Conservation (phyloP, 1,284 basidiomycete genomes). For the Boletus smithii region DNA sequence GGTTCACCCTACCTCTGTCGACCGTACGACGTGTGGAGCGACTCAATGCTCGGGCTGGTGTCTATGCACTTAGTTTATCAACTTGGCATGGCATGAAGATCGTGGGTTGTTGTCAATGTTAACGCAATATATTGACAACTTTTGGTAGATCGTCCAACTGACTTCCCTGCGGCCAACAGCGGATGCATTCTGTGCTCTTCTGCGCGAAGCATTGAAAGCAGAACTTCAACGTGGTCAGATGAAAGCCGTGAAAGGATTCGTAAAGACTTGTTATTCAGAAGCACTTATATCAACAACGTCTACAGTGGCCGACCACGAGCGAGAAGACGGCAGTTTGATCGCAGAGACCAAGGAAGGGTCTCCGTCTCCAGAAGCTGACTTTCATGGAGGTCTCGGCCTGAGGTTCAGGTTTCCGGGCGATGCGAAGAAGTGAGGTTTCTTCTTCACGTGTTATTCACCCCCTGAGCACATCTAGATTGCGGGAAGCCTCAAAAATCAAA, state of each 20-base stretch:
- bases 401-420: slow-evolving; percentile 92
- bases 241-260: slow-evolving; percentile 90
- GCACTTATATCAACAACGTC: slow-evolving; percentile 65
- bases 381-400: slow-evolving; percentile 84
- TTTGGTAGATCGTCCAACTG: slow-evolving; percentile 82
- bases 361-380: slow-evolving; percentile 50
- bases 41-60: slow-evolving; percentile 85
- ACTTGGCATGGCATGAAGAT: slow-evolving; percentile 97
- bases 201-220: slow-evolving; percentile 87
- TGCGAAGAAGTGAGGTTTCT: slow-evolving; percentile 72
- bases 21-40: slow-evolving; percentile 95
- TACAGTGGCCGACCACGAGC: slow-evolving; percentile 57
- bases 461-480: slow-evolving; percentile 52
- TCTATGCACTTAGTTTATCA: slow-evolving; percentile 92
- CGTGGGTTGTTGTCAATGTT: slow-evolving; percentile 47
- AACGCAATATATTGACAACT: slow-evolving; percentile 9
- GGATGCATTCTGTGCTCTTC: slow-evolving; percentile 87
- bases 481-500: slow-evolving; percentile 97
- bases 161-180: slow-evolving; percentile 95
- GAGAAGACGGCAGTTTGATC: slow-evolving; percentile 64
- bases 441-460: slow-evolving; percentile 1
- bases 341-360: slow-evolving; percentile 52
- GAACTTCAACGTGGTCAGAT: slow-evolving; percentile 86
- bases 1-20: slow-evolving; percentile 89
- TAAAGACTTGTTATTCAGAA: slow-evolving; percentile 94